Evolutionary conservation across 129 eudicot genomes (phyloP), one percentile per base, ranked within the genome.

Genomic region (Calendula officinalis): DNA sequence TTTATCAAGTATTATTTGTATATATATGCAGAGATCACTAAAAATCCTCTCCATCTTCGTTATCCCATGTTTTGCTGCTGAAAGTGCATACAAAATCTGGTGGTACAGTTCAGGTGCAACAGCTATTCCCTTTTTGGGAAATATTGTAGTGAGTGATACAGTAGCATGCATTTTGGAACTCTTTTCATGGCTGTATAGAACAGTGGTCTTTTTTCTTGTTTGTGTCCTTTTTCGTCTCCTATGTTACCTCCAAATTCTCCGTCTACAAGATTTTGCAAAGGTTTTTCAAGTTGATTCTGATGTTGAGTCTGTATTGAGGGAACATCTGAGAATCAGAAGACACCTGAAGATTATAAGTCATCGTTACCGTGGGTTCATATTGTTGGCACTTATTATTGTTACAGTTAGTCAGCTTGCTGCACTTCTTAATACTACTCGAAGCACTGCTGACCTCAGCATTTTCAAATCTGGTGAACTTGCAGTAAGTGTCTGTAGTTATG

Each of bases 31-130:
- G 97, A 80, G 90, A 71, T 91, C 97, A 35, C 69, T 91, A 40
- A 82, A 77, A 80, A 77, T 91, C 32, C 65, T 85, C 17, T 82
- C 83, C 51, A 46, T 70, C 58, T 87, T 91, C 53, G 97, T 91
- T 0, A 38, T 82, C 8, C 97, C 97, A 16, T 91, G 97, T 69
- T 91, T 91, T 62, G 79, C 89, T 46, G 90, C 82, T 7, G 86
- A 91, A 74, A 40, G 83, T 55, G 90, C 90, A 30, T 87, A 91
- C 73, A 91, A 87, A 68, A 80, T 87, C 34, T 91, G 97, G 95
- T 91, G 97, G 97, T 91, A 91, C 77, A 58, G 66, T 62, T 91
- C 97, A 0, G 97, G 96, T 32, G 89, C 83, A 30, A 82, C 95
- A 4, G 80, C 70, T 9, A 84, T 91, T 49, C 94, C 97, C 10